Base-by-base conservation (phyloP, 2,329 filamentous ascomycete species). In the Exophiala calicioides region DNA sequence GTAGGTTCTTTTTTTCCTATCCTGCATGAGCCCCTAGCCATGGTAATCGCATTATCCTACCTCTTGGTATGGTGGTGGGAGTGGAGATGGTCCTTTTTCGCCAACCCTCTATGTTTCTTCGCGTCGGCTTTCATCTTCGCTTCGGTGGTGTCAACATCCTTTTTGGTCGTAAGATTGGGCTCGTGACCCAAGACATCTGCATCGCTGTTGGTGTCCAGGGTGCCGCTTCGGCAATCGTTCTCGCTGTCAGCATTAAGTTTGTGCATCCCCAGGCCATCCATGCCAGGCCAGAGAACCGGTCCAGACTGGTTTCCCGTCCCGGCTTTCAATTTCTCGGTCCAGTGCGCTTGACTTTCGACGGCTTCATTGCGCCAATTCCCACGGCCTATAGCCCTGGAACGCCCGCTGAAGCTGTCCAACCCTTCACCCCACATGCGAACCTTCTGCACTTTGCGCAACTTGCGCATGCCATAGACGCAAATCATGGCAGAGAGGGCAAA, bases 381-480 rank as follows among this genome's bases (percentile, higher is more conserved):
- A 27, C 60, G 53, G 15, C 51, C 34, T 8, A 37, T 44, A 9
- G 20, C 21, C 9, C 50, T 44, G 64, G 54, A 6, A 60, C 62
- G 18, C 58, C 59, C 35, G 64, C 58, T 24, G 58, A 61, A 8
- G 50, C 42, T 40, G 13, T 68, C 65, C 45, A 61, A 63, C 39
- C 74, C 75, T 61, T 81, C 78, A 32, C 81, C 81, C 77, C 81
- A 90, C 89, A 96, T 95, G 63, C 85, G 88, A 54, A 96, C 83
- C 52, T 89, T 80, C 72, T 95, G 89, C 19, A 95, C 86, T 64
- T 86, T 86, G 56, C 88, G 82, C 54, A 98, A 78, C 68, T 89
- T 94, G 41, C 78, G 76, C 36, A 97, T 77, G 4, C 93, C 90
- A 68, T 91, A 95, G 60, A 81, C 79, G 71, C 87, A 91, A 40